These are phyloP conservation scores for Cavenderia fasciculata DNA, from an alignment of 78 protist genomes.

Conservation along the genomic window DNA sequence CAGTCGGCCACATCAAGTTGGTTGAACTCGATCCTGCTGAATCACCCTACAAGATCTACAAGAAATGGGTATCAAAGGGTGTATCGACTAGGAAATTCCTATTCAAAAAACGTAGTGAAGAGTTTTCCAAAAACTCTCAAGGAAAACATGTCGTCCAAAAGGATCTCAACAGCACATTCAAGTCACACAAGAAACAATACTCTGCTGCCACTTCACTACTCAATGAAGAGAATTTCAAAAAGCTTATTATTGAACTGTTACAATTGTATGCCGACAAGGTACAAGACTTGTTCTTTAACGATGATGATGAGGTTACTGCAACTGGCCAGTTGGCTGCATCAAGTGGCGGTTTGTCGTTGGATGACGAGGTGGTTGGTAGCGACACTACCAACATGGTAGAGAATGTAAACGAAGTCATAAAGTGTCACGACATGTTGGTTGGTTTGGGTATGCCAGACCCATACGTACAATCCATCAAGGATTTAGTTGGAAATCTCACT, in stretches of 20 bases:
- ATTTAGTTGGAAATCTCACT: slow-evolving; percentile 23
- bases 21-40: slow-evolving; percentile 46
- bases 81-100: slow-evolving; percentile 16
- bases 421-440: slow-evolving; percentile 52
- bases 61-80: slow-evolving; percentile 29
- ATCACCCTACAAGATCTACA: slow-evolving; percentile 43
- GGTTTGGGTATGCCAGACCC: slow-evolving; percentile 35
- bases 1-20: slow-evolving; percentile 11
- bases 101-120: slow-evolving; percentile 27
- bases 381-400: slow-evolving; percentile 52
- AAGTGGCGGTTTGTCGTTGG: neutral
- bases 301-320: neutral
- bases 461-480: slow-evolving; percentile 13
- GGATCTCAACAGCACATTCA: slow-evolving; percentile 29
- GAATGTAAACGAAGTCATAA: slow-evolving; percentile 61
- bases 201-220: slow-evolving; percentile 48
- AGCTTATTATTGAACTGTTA: neutral
- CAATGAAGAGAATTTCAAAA: slow-evolving; percentile 56
- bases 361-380: neutral
- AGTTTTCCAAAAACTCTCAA: slow-evolving; percentile 26
- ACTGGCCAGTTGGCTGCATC: neutral
- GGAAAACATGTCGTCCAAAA: slow-evolving; percentile 30
- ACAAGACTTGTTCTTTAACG: slow-evolving; percentile 41
- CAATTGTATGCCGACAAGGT: slow-evolving; percentile 3
- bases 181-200: slow-evolving; percentile 55